Evolutionary conservation across 140 eudicot genomes (phyloP).

Genomic region (Erigeron philadelphicus): DNA sequence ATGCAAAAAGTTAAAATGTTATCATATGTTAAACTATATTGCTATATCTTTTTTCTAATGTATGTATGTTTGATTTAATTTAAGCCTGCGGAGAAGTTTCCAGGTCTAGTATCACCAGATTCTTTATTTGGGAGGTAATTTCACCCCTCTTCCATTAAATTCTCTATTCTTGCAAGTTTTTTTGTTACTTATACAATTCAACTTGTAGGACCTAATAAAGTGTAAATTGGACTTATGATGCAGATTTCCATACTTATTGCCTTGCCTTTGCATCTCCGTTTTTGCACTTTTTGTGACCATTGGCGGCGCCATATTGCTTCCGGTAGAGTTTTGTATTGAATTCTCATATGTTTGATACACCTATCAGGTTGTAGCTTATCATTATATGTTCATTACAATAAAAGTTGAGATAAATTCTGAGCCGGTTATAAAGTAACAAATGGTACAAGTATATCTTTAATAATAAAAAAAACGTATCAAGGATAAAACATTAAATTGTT

Average conservation of each 20-base stretch:
- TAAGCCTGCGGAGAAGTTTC: constrained; percentile 83
- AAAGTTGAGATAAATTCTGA: neutral
- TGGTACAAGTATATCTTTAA: neutral
- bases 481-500: neutral
- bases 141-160: neutral
- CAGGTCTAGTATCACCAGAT: constrained; percentile 32
- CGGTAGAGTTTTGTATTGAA: constrained; percentile 33
- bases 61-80: constrained; percentile 8
- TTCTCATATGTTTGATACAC: neutral
- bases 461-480: neutral
- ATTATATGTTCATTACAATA: neutral
- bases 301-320: constrained; percentile 34
- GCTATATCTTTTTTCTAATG: neutral
- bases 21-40: neutral
- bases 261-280: constrained; percentile 65
- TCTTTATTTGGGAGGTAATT: constrained; percentile 41
- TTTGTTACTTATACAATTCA: neutral
- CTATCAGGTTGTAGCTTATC: constrained; percentile 1
- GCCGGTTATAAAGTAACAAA: neutral
- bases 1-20: no score
- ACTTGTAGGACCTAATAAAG: constrained; percentile 3
- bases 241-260: constrained; percentile 89
- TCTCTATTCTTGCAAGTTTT: neutral
- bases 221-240: constrained; percentile 18
- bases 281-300: constrained; percentile 44